Conservation (phyloP, 441 rosid species). For the Daphne laureola region DNA sequence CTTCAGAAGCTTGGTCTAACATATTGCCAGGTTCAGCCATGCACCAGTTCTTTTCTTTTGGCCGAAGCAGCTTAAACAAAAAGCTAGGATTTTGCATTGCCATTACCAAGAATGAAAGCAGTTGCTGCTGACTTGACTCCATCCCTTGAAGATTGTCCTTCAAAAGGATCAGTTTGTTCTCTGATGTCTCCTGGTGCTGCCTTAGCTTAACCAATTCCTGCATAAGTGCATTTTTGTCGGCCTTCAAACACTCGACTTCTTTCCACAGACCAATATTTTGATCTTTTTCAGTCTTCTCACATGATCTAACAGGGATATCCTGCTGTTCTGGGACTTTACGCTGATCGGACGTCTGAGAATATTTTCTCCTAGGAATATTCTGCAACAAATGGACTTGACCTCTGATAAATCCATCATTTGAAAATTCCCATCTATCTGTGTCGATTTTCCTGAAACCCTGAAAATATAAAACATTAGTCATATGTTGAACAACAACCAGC, state of each 20-base stretch:
- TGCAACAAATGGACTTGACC: conserved; percentile 63
- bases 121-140: conserved; percentile 88
- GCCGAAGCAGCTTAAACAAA: conserved; percentile 65
- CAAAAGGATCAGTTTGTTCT: conserved; percentile 47
- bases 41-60: conserved; percentile 63
- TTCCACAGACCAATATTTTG: conserved; percentile 42
- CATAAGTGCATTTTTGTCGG: conserved; percentile 45
- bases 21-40: conserved; percentile 51
- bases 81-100: conserved; percentile 80
- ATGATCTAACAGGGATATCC: conserved; percentile 21
- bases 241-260: conserved; percentile 74
- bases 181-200: conserved; percentile 61
- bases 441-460: conserved; percentile 91
- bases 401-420: conserved; percentile 72
- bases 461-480: conserved; percentile 7
- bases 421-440: conserved; percentile 81
- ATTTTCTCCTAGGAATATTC: conserved; percentile 60
- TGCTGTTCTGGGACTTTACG: conserved; percentile 25
- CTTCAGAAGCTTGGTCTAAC: conserved; percentile 44
- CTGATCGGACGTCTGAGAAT: conserved; percentile 43
- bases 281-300: conserved; percentile 20
- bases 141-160: conserved; percentile 73
- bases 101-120: conserved; percentile 89
- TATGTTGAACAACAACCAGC: too few relatives aligned
- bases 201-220: conserved; percentile 73